phyloP scores from a whole-genome alignment of 2,329 filamentous ascomycete species.

The Colletotrichum sansevieriae region DNA sequence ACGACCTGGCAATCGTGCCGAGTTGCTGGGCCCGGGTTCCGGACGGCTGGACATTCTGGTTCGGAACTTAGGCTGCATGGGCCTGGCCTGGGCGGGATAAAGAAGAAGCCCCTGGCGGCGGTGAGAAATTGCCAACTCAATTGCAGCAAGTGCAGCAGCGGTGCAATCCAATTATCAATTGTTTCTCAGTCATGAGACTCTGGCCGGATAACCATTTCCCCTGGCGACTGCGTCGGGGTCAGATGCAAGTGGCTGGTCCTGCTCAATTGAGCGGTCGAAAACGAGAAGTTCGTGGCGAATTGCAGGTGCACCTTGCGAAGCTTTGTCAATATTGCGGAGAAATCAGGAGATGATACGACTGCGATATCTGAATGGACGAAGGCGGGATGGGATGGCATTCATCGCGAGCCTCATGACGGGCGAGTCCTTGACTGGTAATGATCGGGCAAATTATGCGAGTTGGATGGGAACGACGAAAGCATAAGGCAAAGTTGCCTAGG shows the following conservation, averaged over 20 bases:
- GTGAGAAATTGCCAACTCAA: constrained; percentile 14
- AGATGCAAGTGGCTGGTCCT: constrained; percentile 10
- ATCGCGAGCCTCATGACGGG: constrained; percentile 1
- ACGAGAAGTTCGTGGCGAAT: not conserved
- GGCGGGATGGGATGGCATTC: not conserved
- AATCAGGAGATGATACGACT: not conserved
- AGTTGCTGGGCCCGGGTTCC: constrained; percentile 36
- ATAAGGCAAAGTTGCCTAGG: constrained; percentile 2
- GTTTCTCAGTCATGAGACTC: constrained; percentile 29
- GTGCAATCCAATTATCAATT: constrained; percentile 5
- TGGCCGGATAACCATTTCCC: constrained; percentile 29
- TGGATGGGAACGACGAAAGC: not conserved
- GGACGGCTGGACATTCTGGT: constrained; percentile 38
- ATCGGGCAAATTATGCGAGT: not conserved
- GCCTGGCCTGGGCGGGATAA: not conserved
- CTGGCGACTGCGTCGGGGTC: constrained; percentile 32
- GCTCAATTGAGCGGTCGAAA: constrained; percentile 13
- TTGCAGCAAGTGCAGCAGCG: constrained; percentile 26
- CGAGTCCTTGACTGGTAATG: constrained; percentile 16
- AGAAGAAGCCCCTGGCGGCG: not conserved
- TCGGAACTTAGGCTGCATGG: constrained; percentile 6
- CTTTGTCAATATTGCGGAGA: not conserved
- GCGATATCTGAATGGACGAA: not conserved
- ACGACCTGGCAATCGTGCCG: constrained; percentile 40
- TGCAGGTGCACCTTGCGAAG: not conserved